Percentiles rank a stretch among this genome's conserved stretches.
These are phyloP conservation scores for Podospora conica DNA, from an alignment of 495 filamentous ascomycete species.

Conservation along the genomic window DNA sequence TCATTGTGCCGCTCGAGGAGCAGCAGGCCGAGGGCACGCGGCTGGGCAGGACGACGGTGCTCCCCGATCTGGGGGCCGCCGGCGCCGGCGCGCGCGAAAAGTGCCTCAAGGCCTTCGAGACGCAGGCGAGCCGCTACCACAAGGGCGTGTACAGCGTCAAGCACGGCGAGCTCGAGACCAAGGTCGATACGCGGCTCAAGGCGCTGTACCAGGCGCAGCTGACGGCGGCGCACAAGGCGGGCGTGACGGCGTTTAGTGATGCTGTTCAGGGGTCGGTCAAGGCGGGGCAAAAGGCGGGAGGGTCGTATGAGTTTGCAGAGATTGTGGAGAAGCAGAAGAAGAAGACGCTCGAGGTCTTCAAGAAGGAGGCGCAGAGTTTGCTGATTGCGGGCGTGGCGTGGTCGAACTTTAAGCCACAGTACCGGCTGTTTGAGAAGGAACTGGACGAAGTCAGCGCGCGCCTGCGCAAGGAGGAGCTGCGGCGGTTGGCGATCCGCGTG, in stretches of 20 bases:
- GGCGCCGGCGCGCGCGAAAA: conserved; percentile 69
- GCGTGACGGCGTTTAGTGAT: conserved; percentile 81
- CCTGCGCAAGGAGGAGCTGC: conserved; percentile 90
- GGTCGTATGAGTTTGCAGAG: conserved; percentile 85
- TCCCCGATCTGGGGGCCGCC: conserved; percentile 68
- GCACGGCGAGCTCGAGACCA: conserved; percentile 72
- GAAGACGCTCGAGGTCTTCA: conserved; percentile 66
- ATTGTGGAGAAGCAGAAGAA: conserved; percentile 82
- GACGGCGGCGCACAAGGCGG: conserved; percentile 77
- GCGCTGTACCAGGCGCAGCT: conserved; percentile 82
- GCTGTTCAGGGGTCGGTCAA: conserved; percentile 74
- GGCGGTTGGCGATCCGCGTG: conserved; percentile 78
- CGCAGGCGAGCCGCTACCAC: conserved; percentile 87
- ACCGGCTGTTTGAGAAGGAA: conserved; percentile 62
- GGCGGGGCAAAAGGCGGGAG: conserved; percentile 81
- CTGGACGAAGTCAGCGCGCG: conserved; percentile 76
- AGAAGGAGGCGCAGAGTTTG: conserved; percentile 65
- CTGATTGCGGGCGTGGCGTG: conserved; percentile 71
- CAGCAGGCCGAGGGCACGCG: conserved; percentile 67
- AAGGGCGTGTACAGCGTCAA: conserved; percentile 89
- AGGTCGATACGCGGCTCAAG: conserved; percentile 81
- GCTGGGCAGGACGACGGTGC: conserved; percentile 60
- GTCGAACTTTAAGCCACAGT: conserved; percentile 61
- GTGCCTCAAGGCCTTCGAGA: conserved; percentile 76
- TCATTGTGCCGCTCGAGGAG: conserved; percentile 79